Evolutionary conservation across 2,329 filamentous ascomycete genomes (phyloP).

Genomic region (Fusarium continuum): DNA sequence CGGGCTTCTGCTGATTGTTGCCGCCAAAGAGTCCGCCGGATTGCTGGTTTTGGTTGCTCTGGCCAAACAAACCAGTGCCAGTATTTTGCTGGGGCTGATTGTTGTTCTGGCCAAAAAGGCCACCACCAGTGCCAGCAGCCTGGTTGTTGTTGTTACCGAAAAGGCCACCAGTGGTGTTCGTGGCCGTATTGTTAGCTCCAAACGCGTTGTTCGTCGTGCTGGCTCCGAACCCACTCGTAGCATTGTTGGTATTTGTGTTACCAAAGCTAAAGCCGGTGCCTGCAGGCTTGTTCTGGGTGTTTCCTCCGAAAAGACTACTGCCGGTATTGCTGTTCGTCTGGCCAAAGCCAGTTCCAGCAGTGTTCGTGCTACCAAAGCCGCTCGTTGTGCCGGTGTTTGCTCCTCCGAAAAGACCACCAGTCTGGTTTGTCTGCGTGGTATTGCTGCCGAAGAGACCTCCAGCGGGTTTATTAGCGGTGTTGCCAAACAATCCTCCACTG

Average conservation of each 20-base stretch:
- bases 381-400: conserved; percentile 31
- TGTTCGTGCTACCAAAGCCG: conserved; percentile 31
- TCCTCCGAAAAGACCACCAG: conserved; percentile 44
- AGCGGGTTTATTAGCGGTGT: conserved; percentile 41
- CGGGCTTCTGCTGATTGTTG: conserved; percentile 52
- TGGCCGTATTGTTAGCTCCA: conserved; percentile 46
- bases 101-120: conserved; percentile 54
- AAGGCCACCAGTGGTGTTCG: conserved; percentile 46
- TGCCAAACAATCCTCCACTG: conserved; percentile 45
- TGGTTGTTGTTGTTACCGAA: conserved; percentile 55
- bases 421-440: conserved; percentile 30
- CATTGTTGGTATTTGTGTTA: conserved; percentile 49
- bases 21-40: conserved; percentile 57
- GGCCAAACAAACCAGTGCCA: conserved; percentile 49
- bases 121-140: conserved; percentile 48
- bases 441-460: conserved; percentile 52
- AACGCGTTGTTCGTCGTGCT: conserved; percentile 34
- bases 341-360: conserved; percentile 52
- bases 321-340: conserved; percentile 42
- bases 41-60: conserved; percentile 46
- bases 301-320: conserved; percentile 57
- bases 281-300: conserved; percentile 51
- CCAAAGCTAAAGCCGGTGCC: conserved; percentile 54
- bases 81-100: conserved; percentile 44
- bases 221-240: conserved; percentile 42